Evolutionary conservation across 495 filamentous ascomycete species (phyloP).

Genomic region (Sordaria brevicollis): DNA sequence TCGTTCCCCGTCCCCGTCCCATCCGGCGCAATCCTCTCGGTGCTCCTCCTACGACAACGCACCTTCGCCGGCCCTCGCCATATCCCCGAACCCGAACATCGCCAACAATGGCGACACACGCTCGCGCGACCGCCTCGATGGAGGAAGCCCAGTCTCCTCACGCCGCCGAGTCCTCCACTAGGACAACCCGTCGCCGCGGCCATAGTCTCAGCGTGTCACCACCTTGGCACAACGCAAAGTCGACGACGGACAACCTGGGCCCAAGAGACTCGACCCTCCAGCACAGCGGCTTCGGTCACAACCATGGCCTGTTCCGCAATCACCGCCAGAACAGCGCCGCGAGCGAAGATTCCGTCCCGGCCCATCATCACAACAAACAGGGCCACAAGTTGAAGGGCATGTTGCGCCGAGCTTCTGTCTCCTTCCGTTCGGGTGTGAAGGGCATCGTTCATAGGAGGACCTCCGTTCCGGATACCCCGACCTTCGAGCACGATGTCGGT

Average conservation of each 20-base stretch:
- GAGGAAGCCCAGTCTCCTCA: neutral
- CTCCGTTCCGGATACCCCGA: slow-evolving; percentile 29
- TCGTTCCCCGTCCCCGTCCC: neutral
- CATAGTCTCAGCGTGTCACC: neutral
- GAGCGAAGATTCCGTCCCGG: slow-evolving; percentile 4
- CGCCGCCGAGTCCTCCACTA: neutral
- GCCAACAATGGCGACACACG: neutral
- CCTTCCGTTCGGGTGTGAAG: slow-evolving; percentile 29
- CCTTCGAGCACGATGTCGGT: slow-evolving; percentile 19
- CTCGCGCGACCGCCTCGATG: neutral
- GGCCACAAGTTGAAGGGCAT: slow-evolving; percentile 27
- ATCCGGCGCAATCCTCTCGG: neutral
- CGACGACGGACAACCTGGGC: neutral
- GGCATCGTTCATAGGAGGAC: slow-evolving; percentile 36
- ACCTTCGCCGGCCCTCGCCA: neutral
- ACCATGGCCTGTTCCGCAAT: neutral
- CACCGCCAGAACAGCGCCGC: neutral
- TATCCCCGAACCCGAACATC: neutral
- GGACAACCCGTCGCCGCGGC: neutral
- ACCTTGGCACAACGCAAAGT: neutral
- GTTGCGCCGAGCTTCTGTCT: slow-evolving; percentile 41
- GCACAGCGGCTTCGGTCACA: neutral
- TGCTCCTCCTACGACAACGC: neutral
- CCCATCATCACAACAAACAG: slow-evolving; percentile 11
- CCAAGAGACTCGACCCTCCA: neutral